These are phyloP conservation scores for Pulveroboletus sp. DNA, from an alignment of 768 basidiomycete genomes.

Conservation along the genomic window DNA sequence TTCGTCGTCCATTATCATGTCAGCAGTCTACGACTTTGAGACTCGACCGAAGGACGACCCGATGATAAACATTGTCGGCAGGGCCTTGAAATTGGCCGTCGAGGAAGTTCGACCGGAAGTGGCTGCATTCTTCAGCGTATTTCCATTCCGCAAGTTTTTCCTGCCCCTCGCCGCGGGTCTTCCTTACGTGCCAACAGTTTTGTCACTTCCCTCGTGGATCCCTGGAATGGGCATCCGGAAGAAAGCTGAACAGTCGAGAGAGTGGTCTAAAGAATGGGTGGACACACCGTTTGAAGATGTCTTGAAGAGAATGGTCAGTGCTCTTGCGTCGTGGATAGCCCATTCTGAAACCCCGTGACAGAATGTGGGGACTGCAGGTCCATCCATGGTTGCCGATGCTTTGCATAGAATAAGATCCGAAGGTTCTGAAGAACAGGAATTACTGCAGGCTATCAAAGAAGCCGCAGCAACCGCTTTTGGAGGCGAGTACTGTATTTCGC, in stretches of 20 bases:
- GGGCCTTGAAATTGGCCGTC: constrained; percentile 23
- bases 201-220: constrained; percentile 25
- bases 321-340: background rate
- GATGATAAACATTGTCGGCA: constrained; percentile 24
- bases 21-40: constrained; percentile 32
- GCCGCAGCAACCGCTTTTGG: constrained; percentile 18
- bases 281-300: constrained; percentile 18
- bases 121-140: constrained; percentile 15
- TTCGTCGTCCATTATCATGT: constrained; percentile 29
- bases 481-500: constrained; percentile 8
- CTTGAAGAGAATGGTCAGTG: constrained; percentile 13
- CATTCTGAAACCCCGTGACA: background rate
- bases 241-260: constrained; percentile 17
- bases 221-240: constrained; percentile 30
- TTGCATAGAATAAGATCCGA: constrained; percentile 5
- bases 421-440: background rate
- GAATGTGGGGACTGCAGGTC: constrained; percentile 12
- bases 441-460: constrained; percentile 16
- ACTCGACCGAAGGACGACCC: constrained; percentile 26
- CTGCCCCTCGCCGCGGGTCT: background rate
- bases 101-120: constrained; percentile 23
- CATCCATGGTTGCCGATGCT: constrained; percentile 17
- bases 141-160: constrained; percentile 7
- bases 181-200: constrained; percentile 18
- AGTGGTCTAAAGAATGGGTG: constrained; percentile 18